Evolutionary conservation across 140 eudicot genomes (phyloP), one percentile per base, ranked within the genome.

Genomic region (Cichorium intybus): DNA sequence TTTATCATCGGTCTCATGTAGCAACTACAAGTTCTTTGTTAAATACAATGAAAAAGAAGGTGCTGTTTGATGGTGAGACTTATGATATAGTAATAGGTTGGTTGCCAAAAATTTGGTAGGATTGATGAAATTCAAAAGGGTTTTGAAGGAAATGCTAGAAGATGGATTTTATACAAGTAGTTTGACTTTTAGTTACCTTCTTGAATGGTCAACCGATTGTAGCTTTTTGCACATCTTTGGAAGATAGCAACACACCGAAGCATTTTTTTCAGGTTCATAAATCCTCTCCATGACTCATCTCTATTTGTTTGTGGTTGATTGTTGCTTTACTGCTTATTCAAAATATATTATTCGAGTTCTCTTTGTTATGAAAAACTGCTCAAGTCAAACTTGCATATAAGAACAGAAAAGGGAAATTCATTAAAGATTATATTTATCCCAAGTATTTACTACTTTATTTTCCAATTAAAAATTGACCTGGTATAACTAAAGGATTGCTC

Each of bases 101-200:
- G 68, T 83, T 93, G 95, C 70, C 94, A 3, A 88, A n/a, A 59
- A 52, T 59, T 64, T 28, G 97, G 99, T 6, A 80, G 81, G 74
- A 79, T 84, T 60, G 6, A 55, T 62, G 97, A 93, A 57, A 73
- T n/a, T 88, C 26, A 87, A 88, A 72, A 80, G 56, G 70, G 50
- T 71, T 54, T 75, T 88, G 79, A 67, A 81, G 71, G 86, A 60
- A 23, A 88, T 93, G 99, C 87, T 85, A 43, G 82, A 72, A 6
- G 86, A 85, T 66, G 95, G 97, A 60, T 77, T 83, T 70, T 81
- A 84, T 18, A 85, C 97, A 0, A 85, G 80, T 74, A 65, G 84
- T 69, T 66, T 69, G 59, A 85, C 94, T n/a, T 80, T 78, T 72
- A 80, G 93, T 56, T 71, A 66, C 68, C 45, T 93, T 39, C 73